Base-by-base conservation (phyloP, 139 green algal genomes). In the Pseudopediastrum boryanum region DNA sequence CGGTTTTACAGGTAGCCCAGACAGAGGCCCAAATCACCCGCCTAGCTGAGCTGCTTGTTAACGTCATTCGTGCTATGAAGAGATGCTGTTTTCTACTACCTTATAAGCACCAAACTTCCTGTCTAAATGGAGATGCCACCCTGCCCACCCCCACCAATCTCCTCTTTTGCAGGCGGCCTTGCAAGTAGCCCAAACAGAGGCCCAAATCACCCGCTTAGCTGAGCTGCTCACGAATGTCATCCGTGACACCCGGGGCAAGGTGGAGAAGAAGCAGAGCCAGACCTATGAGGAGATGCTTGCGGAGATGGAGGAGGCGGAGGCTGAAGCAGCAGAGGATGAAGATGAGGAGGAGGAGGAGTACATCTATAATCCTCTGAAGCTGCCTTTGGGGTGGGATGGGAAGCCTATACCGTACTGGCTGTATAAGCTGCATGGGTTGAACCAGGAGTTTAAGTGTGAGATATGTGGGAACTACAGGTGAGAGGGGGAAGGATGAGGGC, bases 351-450 rank as follows among this genome's bases (percentile, higher is more conserved):
- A 96, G 63, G 92, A 94, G 71, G 90, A 94, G 65, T 96, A 91
- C 58, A 86, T 99, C 12, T 99, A 99, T 91, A 99, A 99, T 89
- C 96, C 96, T n/a, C 89, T 98, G 36, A 99, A 99, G 92, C 87
- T 99, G 70, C 96, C 96, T 38, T 79, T 99, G 69, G 96, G 96
- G n/a, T 98, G 92, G 93, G 96, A 99, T 76, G 96, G 96, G 73
- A 99, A 99, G 89, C 96, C 96, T 79, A 99, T 99, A 80, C 96
- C 96, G 31, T 99, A 98, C 86, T 99, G 96, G 96, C 93, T 99
- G 35, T 99, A 99, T 91, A 99, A 99, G 89, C 89, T 99, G 80
- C 96, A 99, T 78, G 96, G 96, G 10, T 87, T 99, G 27, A 98
- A 98, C 79, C 91, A 96, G 82, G 88, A 81, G 66, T 83, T 77